Base-by-base conservation (phyloP, 192 early-diverging fungal species). In the Jimgerdemannia flammicorona region DNA sequence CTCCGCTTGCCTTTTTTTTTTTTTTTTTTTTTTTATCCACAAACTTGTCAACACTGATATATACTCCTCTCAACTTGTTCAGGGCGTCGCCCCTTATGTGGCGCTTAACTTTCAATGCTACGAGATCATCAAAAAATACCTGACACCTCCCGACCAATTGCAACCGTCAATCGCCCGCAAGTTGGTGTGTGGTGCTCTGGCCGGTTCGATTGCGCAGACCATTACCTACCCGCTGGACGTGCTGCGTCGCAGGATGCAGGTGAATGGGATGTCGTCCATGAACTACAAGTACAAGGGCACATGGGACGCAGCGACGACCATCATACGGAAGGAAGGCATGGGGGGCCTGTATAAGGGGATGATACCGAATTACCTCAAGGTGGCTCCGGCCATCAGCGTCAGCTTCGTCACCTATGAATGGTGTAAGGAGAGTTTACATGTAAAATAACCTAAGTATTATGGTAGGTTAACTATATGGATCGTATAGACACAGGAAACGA, bases 41-140 rank as follows among this genome's bases (percentile, higher is more conserved):
- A 10, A 14, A 10, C 49, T 59, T 59, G 49, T 69, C 19, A 40
- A 11, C 3, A 20, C 4, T 41, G 17, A 6, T 42, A 14, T 17
- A 17, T 67, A 11, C 66, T 4, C 4, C 29, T 29, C 29, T 29
- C 29, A 69, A 7, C 67, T 8, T 49, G 19, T 42, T 18, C 78
- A 87, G 86, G 93, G 93, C 39, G 92, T 94, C 9, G 91, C 91
- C 6, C 93, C 93, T 3, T 94, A 94, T 78, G 91, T 94, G 54
- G 93, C 92, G 10, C 84, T 94, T 44, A 94, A 93, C 81, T 94
- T 94, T 75, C 91, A 91, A 75, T 92, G 88, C 71, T 94, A 94
- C 74, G 93, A 94, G 68, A 89, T 92, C 3, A 77, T 94, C 44
- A 91, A 91, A 73, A 82, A 88, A 74, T 87, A 88, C 74, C 86